A percentile compares a stretch with the other conserved stretches of the same genome.
These are phyloP conservation scores for Trametes cubensis DNA, from an alignment of 768 basidiomycete species.

Conservation along the genomic window DNA sequence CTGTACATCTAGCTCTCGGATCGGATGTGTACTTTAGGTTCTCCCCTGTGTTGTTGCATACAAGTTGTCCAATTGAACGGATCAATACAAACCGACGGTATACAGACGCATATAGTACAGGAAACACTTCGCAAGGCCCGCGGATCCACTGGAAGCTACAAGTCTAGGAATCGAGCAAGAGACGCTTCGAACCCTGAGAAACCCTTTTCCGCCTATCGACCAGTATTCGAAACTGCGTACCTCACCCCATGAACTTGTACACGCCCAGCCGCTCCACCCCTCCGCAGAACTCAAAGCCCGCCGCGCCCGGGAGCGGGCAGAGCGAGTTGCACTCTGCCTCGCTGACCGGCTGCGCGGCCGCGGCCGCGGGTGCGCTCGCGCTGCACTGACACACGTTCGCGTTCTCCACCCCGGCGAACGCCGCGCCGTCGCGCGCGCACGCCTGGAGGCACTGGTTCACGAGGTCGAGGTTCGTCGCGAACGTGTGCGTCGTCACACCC, in stretches of 20 bases:
- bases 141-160: too few relatives aligned
- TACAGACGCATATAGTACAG: too few relatives aligned
- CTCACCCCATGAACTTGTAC: constrained; percentile 13
- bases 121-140: too few relatives aligned
- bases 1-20: neutral
- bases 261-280: constrained; percentile 17
- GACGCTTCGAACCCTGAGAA: too few relatives aligned
- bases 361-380: neutral
- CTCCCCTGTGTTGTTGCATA: neutral
- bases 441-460: constrained; percentile 17
- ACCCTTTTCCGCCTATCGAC: too few relatives aligned
- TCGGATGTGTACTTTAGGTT: constrained; percentile 2
- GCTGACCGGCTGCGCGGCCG: constrained; percentile 1
- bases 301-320: constrained; percentile 20
- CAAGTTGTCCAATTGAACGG: too few relatives aligned
- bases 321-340: constrained; percentile 20
- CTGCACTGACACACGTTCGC: constrained; percentile 19
- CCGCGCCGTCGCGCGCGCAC: constrained; percentile 7
- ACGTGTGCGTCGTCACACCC: neutral
- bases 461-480: constrained; percentile 13
- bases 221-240: too few relatives aligned
- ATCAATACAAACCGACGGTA: too few relatives aligned
- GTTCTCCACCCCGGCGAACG: constrained; percentile 15
- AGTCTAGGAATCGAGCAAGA: too few relatives aligned
- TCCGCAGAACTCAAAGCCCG: constrained; percentile 22